These are phyloP conservation scores for Trichoderma orchidacearum DNA, from an alignment of 495 filamentous ascomycete genomes.

Conservation along the genomic window DNA sequence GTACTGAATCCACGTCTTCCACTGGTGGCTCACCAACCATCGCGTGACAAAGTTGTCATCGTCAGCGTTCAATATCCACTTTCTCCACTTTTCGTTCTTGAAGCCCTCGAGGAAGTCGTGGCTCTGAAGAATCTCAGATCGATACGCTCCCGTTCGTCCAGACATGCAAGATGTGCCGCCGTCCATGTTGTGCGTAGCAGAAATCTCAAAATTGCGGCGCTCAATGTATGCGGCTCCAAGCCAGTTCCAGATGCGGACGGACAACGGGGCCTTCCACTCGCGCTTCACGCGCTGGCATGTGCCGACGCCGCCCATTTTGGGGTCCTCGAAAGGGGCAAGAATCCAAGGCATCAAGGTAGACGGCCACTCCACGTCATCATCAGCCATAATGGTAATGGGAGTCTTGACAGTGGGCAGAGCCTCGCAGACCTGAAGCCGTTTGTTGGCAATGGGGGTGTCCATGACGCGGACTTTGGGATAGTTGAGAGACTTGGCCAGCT, in stretches of 20 bases:
- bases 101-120: constrained; percentile 59
- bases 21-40: constrained; percentile 62
- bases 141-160: constrained; percentile 73
- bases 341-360: constrained; percentile 65
- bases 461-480: constrained; percentile 28
- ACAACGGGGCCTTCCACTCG: constrained; percentile 38
- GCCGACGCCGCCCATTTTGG: constrained; percentile 64
- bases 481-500: constrained; percentile 26
- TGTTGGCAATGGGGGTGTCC: constrained; percentile 42
- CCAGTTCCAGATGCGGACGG: constrained; percentile 54
- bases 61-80: constrained; percentile 64
- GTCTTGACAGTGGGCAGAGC: constrained; percentile 67
- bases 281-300: constrained; percentile 71
- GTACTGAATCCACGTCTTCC: constrained; percentile 70
- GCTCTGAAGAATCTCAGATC: constrained; percentile 65
- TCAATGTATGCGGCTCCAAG: constrained; percentile 74
- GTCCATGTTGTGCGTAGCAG: constrained; percentile 72
- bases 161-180: constrained; percentile 82
- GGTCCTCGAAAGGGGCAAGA: constrained; percentile 71
- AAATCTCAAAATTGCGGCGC: constrained; percentile 78
- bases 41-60: constrained; percentile 79
- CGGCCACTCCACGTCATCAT: constrained; percentile 84
- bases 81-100: constrained; percentile 57
- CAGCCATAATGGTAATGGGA: constrained; percentile 64
- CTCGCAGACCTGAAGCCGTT: constrained; percentile 69